These are phyloP conservation scores for Tetrapisispora iriomotensis DNA, from an alignment of 805 yeast genomes.

Conservation along the genomic window DNA sequence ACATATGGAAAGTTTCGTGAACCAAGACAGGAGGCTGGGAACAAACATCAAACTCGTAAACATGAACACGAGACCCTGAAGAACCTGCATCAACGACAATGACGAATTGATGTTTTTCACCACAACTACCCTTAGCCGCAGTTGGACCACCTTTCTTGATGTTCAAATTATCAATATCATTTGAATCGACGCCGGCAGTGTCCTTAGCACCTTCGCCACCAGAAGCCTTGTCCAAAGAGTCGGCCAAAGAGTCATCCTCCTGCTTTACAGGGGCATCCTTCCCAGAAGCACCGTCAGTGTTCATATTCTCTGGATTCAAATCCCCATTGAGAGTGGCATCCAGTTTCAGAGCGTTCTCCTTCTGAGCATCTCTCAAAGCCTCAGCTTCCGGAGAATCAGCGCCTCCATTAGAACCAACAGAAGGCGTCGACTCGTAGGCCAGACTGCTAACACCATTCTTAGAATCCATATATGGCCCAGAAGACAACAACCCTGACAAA, in stretches of 20 bases:
- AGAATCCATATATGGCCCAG: neutral
- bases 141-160: neutral
- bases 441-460: neutral
- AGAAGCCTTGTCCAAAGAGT: neutral
- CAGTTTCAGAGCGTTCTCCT: neutral
- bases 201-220: neutral
- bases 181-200: neutral
- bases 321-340: neutral
- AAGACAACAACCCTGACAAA: neutral
- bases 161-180: neutral
- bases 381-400: neutral
- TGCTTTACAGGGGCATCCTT: constrained; percentile 1
- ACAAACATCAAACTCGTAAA: constrained; percentile 85
- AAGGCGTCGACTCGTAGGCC: too few relatives aligned
- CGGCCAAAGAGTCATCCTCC: neutral
- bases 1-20: constrained; percentile 76
- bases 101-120: constrained; percentile 54
- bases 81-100: constrained; percentile 98
- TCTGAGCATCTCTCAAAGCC: constrained; percentile 1
- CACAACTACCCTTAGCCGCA: constrained; percentile 20
- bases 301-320: neutral
- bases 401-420: neutral
- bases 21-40: constrained; percentile 72
- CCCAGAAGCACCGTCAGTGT: neutral
- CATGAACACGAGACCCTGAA: constrained; percentile 92